phyloP scores from a whole-genome alignment of 352 stramenopile genomes.

The Globisporangium spiculum region DNA sequence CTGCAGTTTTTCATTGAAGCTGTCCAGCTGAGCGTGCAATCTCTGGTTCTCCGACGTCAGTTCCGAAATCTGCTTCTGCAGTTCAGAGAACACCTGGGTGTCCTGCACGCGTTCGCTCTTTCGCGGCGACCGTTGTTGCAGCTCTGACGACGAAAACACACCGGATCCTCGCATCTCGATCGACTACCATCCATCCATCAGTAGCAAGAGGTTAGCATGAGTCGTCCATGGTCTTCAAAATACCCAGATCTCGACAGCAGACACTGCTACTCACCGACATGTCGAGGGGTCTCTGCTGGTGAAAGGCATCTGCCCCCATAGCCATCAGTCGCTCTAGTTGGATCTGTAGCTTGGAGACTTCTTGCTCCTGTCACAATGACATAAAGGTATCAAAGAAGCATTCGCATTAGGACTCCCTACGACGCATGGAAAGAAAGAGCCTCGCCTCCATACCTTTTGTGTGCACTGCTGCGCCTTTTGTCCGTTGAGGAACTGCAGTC shows the following conservation, averaged over 20 bases:
- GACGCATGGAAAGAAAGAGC: too few species aligned
- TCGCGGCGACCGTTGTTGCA: conserved; percentile 2
- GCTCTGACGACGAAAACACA: conserved; percentile 11
- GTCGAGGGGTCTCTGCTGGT: conserved; percentile 13
- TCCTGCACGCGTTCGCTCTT: conserved; percentile 19
- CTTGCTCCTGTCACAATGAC: conserved; percentile 38
- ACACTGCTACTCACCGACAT: conserved; percentile 6
- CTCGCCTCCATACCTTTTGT: conserved; percentile 36
- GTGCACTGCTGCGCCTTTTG: conserved; percentile 51
- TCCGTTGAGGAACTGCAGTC: conserved; percentile 62
- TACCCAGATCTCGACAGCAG: neutral
- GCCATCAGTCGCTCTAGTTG: conserved; percentile 59
- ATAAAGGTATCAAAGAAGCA: neutral
- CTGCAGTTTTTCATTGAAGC: conserved; percentile 50
- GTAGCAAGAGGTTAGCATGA: neutral
- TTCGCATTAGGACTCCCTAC: neutral
- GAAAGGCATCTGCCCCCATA: conserved; percentile 22
- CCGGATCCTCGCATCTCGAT: conserved; percentile 35
- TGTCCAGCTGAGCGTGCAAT: conserved; percentile 33
- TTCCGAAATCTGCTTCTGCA: conserved; percentile 45
- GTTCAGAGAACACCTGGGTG: conserved; percentile 32
- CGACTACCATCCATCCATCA: conserved; percentile 4
- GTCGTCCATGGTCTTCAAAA: neutral
- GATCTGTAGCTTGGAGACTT: conserved; percentile 59
- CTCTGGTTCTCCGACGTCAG: conserved; percentile 46